phyloP scores from a whole-genome alignment of 257 asterid genomes.

The Penstemon eatonii region DNA sequence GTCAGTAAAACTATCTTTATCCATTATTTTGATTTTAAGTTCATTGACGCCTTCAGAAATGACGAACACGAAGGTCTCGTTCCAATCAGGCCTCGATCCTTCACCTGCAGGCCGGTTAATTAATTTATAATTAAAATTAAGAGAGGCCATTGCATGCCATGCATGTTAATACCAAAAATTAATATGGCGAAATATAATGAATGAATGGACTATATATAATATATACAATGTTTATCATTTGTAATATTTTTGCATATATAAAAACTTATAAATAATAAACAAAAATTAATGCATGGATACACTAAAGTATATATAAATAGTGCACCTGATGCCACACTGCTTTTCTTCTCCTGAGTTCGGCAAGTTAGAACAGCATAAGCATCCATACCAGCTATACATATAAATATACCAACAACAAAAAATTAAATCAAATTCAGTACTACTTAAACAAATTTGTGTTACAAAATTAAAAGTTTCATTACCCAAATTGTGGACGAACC shows the following conservation, averaged over 20 bases:
- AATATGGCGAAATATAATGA: too few species aligned
- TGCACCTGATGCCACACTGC: constrained; percentile 63
- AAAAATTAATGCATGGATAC: neutral
- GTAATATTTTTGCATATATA: neutral
- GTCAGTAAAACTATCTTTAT: constrained; percentile 49
- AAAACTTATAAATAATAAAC: neutral
- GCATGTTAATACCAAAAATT: too few species aligned
- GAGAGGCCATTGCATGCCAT: too few species aligned
- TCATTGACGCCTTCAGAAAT: constrained; percentile 49
- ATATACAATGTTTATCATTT: too few species aligned
- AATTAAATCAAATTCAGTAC: neutral
- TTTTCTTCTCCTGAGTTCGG: constrained; percentile 76
- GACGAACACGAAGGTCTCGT: constrained; percentile 73
- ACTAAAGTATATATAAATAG: neutral
- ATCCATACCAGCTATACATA: constrained; percentile 54
- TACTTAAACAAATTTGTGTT: neutral
- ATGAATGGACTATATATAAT: too few species aligned
- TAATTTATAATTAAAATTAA: too few species aligned
- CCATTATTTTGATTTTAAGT: constrained; percentile 64
- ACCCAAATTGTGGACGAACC: neutral
- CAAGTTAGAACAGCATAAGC: constrained; percentile 65
- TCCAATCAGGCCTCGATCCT: constrained; percentile 76
- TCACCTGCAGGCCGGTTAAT: constrained; percentile 39
- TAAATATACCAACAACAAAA: neutral
- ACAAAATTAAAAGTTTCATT: constrained; percentile 5